Evolutionary conservation across 2,329 filamentous ascomycete genomes (phyloP), one percentile per base, ranked within the genome.

Genomic region (Claviceps monticola): DNA sequence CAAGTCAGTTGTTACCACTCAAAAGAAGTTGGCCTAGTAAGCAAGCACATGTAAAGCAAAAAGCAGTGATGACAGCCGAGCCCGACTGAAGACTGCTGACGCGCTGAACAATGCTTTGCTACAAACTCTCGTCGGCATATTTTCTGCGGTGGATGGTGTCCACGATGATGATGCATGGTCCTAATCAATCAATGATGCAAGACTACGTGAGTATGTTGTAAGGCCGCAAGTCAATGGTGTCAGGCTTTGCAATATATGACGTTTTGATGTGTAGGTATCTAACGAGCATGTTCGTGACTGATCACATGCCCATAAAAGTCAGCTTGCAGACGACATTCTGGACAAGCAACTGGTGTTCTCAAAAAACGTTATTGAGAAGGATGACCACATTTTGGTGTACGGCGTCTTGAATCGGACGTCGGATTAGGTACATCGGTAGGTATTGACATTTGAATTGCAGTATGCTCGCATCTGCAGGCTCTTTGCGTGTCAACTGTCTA

Each of bases 1-100:
- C 55, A 60, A 54, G 34, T 51, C 55, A 26, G 46, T 49, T 41
- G 50, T 48, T 6, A 34, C 41, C 14, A 45, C 46, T 21, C 46
- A 46, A 17, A 65, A 63, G 54, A 68, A 67, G 59, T 55, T 46
- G 13, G 50, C 49, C 26, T 67, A 51, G 58, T 34, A 34, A 34
- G 29, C 29, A 46, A 17, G 38, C 38, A 41, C 38, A 39, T 39
- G 29, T 29, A 29, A 29, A 29, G 29, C 29, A 29, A 11, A 29
- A 11, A 29, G 29, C 29, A 29, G 29, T 29, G 11, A 29, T 45
- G 44, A 44, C 26, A 48, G 51, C 48, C 51, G 48, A 47, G 42
- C 37, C 14, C 16, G 34, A 17, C 26, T 46, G 44, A 29, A 16
- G 16, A 5, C 23, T 21, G 41, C 41, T 45, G 23, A 45, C 43